phyloP scores from a whole-genome alignment of 768 basidiomycete genomes.

The Cubamyces sp. region DNA sequence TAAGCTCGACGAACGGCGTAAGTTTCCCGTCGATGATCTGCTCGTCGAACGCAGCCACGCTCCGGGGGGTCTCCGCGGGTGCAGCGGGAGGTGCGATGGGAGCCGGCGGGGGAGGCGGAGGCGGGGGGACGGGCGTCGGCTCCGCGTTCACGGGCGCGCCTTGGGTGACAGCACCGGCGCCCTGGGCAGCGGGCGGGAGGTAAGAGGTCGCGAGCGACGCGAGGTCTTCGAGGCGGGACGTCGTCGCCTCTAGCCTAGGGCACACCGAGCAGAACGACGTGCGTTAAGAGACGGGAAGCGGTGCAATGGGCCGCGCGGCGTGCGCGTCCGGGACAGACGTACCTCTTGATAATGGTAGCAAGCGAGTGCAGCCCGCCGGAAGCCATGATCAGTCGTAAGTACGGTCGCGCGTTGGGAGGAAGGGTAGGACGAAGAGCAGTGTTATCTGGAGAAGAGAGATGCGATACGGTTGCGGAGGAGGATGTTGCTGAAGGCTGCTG shows the following conservation, averaged over 20 bases:
- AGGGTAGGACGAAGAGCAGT: neutral
- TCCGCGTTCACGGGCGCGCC: conserved; percentile 25
- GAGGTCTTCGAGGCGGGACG: conserved; percentile 91
- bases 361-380: conserved; percentile 66
- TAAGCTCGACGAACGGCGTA: conserved; percentile 73
- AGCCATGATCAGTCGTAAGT: conserved; percentile 26
- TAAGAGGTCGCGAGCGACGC: conserved; percentile 48
- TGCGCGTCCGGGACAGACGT: conserved; percentile 1
- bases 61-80: conserved; percentile 53
- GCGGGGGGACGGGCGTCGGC: conserved; percentile 32
- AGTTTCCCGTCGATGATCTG: conserved; percentile 74
- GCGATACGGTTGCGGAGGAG: conserved; percentile 1
- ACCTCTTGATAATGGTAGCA: conserved; percentile 86
- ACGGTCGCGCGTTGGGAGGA: neutral
- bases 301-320: neutral
- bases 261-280: conserved; percentile 20
- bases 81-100: conserved; percentile 42
- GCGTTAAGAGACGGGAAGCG: neutral
- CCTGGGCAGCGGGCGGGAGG: conserved; percentile 30
- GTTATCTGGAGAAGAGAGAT: conserved; percentile 9
- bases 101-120: conserved; percentile 42
- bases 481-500: neutral
- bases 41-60: conserved; percentile 75
- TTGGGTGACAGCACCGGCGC: conserved; percentile 19
- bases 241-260: conserved; percentile 88